A percentile compares a stretch with the other conserved stretches of the same genome.
Evolutionary conservation across 805 yeast genomes (phyloP).

Genomic region (Zygotorulaspora sp.): DNA sequence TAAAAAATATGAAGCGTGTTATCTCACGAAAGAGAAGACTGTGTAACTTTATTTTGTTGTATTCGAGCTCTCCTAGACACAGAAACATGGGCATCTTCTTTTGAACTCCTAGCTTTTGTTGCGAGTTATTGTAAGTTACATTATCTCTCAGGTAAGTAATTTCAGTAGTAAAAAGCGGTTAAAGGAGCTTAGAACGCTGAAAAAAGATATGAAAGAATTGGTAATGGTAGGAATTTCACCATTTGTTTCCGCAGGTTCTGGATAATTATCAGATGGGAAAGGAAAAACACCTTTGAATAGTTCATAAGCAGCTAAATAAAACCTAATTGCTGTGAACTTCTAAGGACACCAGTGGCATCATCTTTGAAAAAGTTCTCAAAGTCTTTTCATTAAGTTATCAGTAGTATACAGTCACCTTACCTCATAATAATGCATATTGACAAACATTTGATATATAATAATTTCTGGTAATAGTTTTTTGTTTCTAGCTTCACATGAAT

Average conservation of each 20-base stretch:
- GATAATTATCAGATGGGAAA: constrained; percentile 38
- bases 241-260: constrained; percentile 11
- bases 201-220: constrained; percentile 22
- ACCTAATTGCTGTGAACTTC: constrained; percentile 97
- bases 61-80: no score
- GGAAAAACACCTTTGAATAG: constrained; percentile 78
- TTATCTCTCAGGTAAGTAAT: constrained; percentile 41
- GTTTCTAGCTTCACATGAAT: no score
- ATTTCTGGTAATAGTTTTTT: no score
- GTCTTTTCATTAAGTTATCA: no score
- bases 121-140: constrained; percentile 44
- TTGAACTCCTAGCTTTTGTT: no score
- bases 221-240: constrained; percentile 26
- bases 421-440: no score
- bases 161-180: constrained; percentile 25
- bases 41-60: constrained; percentile 57
- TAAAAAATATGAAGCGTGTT: constrained; percentile 56
- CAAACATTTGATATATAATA: no score
- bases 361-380: constrained; percentile 88
- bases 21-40: constrained; percentile 57
- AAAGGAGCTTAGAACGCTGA: constrained; percentile 16
- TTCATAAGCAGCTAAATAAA: constrained; percentile 95
- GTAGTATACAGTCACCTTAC: no score
- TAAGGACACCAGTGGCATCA: constrained; percentile 86
- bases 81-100: no score